Evolutionary conservation across 768 basidiomycete species (phyloP), one percentile per base, ranked within the genome.

Genomic region (Xerocomellus chrysenteron): DNA sequence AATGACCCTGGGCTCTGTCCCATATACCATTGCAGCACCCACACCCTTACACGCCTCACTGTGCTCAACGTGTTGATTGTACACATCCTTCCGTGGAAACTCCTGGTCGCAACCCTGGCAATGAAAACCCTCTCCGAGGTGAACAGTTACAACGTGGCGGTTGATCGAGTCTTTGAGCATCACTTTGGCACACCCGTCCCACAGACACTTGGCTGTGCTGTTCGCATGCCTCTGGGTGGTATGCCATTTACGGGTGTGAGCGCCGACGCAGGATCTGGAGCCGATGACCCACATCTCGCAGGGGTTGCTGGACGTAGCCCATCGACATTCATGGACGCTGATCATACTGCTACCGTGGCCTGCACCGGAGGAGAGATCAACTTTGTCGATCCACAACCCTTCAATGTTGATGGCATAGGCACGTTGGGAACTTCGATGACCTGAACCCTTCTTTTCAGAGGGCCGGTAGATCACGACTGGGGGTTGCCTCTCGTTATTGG

Each of bases 201-300:
- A 60, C 14, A 50, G 33, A 14, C 59, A 60, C 9, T 32, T 9
- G 16, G 11, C 32, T 19, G 21, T 21, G 21, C 24, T 13, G 5
- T 47, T 28, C 36, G 32, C 8, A 5, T 17, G 45, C 12, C 2
- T 40, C 6, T 42, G 28, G 2, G 13, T 35, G 5, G 0, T 21
- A 30, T 61, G 57, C 60, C 60, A 61, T n/a, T 37, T 55, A 10
- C 57, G 53, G 4, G 59, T 36, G 24, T 59, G 60, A 13, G 46
- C n/a, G 8, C 50, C 57, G 11, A 61, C 28, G 2, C 17, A 2
- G 21, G 47, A 12, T 33, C 51, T 55, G 42, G 54, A 47, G 13
- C 58, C 54, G 4, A 50, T 33, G 14, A 61, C 50, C 60, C 58
- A 61, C 54, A 60, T 56, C 1, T 21, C 21, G 21, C 21, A 21